Evolutionary conservation across 768 basidiomycete species (phyloP), one percentile per base, ranked within the genome.

Genomic region (Auricularia sp.): DNA sequence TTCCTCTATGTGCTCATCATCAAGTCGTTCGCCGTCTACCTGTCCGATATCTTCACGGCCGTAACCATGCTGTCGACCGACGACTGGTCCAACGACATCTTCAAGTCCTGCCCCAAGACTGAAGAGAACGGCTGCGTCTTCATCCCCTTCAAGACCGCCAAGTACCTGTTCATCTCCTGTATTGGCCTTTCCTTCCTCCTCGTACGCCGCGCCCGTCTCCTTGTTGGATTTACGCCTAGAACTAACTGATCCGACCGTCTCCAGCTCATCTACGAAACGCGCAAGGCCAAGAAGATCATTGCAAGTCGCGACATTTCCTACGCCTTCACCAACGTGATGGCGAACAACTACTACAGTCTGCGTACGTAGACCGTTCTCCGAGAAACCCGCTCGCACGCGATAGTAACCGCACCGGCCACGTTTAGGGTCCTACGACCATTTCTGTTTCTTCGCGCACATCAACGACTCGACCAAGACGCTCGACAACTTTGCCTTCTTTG

Each of bases 371-470:
- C 29, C 29, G 29, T 29, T 23, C 62, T 34, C 60, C 21, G 64
- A 66, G 36, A 14, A 36, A 3, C 39, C 11, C 8, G 64, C 36
- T 7, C 59, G 23, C 39, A 65, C 36, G 51, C 56, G 21, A 62
- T 68, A 63, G 35, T 43, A 39, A 43, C 58, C 58, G 12, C 53
- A 33, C 62, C 18, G 43, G 21, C 60, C 53, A 39, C 44, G 53
- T 39, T 8, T 70, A 95, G 93, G 91, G 62, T 93, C 90, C 51
- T 99, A 98, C 75, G 88, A 96, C 74, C 91, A 96, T 74, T 98
- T 98, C 74, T 98, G 97, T 76, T 94, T 99, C 80, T 98, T 98
- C 74, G 88, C 91, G 69, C 93, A 98, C 70, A 97, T 99, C 76
- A 87, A 87, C 72, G 88, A 91, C 72, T 98, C 97, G 34, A 94